Percentiles rank a stretch among this genome's conserved stretches.
phyloP scores from a whole-genome alignment of 345 rosid species.

The Syzygium aqueum region DNA sequence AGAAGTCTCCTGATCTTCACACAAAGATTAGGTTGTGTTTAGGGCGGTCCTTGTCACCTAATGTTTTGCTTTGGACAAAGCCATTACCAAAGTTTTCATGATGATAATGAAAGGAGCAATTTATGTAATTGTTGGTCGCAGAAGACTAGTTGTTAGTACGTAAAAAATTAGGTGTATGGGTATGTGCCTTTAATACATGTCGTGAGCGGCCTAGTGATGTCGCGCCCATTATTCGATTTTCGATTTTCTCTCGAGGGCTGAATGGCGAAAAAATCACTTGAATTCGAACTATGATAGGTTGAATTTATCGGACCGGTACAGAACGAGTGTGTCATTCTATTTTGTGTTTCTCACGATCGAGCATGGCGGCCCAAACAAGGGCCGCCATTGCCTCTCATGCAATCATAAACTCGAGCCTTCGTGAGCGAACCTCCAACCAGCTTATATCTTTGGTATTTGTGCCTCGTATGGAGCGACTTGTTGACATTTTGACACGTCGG shows the following conservation, averaged over 20 bases:
- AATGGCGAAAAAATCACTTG: neutral
- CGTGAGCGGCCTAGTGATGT: neutral
- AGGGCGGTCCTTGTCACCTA: neutral
- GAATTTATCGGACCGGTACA: neutral
- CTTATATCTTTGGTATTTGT: neutral
- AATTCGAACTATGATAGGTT: too few relatives aligned
- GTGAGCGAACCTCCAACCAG: fast-evolving
- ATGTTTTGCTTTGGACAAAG: neutral
- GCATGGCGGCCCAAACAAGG: neutral
- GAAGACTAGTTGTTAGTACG: neutral
- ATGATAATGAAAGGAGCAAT: neutral
- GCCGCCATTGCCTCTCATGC: neutral
- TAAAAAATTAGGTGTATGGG: neutral
- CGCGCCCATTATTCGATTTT: neutral
- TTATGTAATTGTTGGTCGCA: neutral
- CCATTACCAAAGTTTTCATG: neutral
- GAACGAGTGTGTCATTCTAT: neutral
- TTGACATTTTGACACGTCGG: neutral
- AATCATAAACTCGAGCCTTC: neutral
- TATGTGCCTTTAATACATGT: neutral
- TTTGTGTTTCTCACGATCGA: neutral
- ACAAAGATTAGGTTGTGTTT: neutral
- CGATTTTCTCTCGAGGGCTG: neutral
- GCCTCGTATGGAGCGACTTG: too few relatives aligned
- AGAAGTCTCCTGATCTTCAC: neutral